Evolutionary conservation across 805 yeast species (phyloP), one percentile per base, ranked within the genome.

Genomic region (Candida wancherniae): DNA sequence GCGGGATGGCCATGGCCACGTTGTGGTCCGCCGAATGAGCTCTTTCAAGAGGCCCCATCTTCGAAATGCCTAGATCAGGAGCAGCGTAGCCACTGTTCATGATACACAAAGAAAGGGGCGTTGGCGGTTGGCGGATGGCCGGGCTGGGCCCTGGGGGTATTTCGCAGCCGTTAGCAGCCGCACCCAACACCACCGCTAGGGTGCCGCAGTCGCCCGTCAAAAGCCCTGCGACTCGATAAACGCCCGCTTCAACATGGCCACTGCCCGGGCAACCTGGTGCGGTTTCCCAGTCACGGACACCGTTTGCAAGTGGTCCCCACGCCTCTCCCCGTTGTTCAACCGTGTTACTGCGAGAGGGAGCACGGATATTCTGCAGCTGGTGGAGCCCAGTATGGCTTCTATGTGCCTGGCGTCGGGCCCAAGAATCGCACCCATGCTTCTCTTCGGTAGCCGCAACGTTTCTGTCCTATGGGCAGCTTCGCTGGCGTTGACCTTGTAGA

Each of bases 311-410:
- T 33, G 22, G 28, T 36, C 37, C 15, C 29, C 23, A 6, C 32
- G 29, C 22, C 38, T 34, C 20, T 23, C 24, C 12, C 39, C 26
- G 28, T 32, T 25, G 22, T 28, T 26, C 29, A 36, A 24, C n/a
- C 37, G 31, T 13, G 40, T 44, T 11, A 33, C 29, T 3, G 39
- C 35, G 7, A 40, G 29, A 6, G 47, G 45, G 11, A 38, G 22
- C 6, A 40, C 34, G 9, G 37, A 34, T 5, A 43, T 40, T 4
- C 39, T 31, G 28, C 45, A 43, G 10, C 24, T 33, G 9, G 45
- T 31, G 6, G 30, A 24, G n/a, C 26, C 17, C 13, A 35, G 27
- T 13, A 43, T 41, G 22, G 29, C 21, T 21, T 15, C 10, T 5
- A 43, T 41, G 15, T 38, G 26, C 10, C 19, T 22, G 4, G 34